Conservation (phyloP, 805 yeast species). For the Metschnikowia baotianmanensis region DNA sequence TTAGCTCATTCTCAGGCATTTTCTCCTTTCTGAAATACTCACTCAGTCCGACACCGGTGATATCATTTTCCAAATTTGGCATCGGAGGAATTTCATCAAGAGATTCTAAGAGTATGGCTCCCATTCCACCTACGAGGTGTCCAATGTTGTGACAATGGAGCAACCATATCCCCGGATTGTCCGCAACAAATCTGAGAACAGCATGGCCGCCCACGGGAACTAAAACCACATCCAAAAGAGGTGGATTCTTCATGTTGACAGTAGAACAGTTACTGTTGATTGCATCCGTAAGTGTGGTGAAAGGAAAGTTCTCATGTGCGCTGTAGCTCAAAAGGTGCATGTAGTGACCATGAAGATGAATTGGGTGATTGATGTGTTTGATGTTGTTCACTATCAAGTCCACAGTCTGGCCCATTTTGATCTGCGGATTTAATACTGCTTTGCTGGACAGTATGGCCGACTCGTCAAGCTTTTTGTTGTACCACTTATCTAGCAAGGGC, state of each 20-base stretch:
- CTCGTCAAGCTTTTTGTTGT: neutral
- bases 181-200: conserved; percentile 30
- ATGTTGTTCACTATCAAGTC: conserved; percentile 32
- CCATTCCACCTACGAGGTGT: conserved; percentile 33
- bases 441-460: neutral
- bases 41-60: too few species aligned
- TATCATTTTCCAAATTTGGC: too few species aligned
- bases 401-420: conserved; percentile 28
- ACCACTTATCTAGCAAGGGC: conserved; percentile 17
- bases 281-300: conserved; percentile 26
- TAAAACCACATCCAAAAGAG: conserved; percentile 27
- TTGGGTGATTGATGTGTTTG: conserved; percentile 30
- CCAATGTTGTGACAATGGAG: conserved; percentile 36
- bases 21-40: conserved; percentile 39
- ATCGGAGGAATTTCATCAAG: conserved; percentile 14
- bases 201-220: conserved; percentile 33
- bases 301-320: conserved; percentile 24
- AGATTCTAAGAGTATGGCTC: conserved; percentile 21
- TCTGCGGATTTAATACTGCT: conserved; percentile 13
- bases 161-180: conserved; percentile 33
- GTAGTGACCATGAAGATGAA: conserved; percentile 36
- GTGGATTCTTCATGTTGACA: conserved; percentile 22
- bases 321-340: conserved; percentile 29
- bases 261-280: conserved; percentile 16
- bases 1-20: conserved; percentile 6